Percentiles rank a stretch among this genome's conserved stretches.
Evolutionary conservation across 2,329 filamentous ascomycete species (phyloP).

Genomic region (Sordariomycetes sp.): DNA sequence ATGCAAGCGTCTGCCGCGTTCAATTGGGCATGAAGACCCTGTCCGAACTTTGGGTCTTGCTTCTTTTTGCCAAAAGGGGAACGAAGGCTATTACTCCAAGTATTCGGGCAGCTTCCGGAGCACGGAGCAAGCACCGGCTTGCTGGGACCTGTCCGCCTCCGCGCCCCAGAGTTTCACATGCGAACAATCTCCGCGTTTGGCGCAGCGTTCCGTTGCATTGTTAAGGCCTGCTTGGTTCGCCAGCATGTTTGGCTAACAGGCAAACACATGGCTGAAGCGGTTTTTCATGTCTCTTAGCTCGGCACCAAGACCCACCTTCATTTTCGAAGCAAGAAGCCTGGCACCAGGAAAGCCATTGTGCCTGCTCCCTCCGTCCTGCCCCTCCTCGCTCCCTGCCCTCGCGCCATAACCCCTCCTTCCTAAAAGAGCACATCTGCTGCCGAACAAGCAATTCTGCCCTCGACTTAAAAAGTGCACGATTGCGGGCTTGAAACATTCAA

Average conservation of each 20-base stretch:
- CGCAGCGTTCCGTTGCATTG: no score
- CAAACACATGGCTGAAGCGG: no score
- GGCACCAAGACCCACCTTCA: background rate
- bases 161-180: no score
- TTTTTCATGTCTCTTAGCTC: background rate
- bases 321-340: background rate
- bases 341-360: background rate
- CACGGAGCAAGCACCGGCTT: no score
- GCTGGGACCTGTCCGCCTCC: no score
- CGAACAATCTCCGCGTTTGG: no score
- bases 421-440: no score
- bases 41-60: background rate
- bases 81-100: no score
- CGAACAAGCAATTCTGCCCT: no score
- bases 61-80: background rate
- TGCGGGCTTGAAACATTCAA: no score
- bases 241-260: background rate
- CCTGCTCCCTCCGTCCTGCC: background rate
- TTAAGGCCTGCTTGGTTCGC: no score
- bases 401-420: background rate
- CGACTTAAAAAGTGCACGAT: background rate
- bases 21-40: background rate
- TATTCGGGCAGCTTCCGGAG: no score
- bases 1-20: background rate
- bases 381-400: background rate